Conservation (phyloP, 2,329 filamentous ascomycete genomes). For the Phialophora chinensis region DNA sequence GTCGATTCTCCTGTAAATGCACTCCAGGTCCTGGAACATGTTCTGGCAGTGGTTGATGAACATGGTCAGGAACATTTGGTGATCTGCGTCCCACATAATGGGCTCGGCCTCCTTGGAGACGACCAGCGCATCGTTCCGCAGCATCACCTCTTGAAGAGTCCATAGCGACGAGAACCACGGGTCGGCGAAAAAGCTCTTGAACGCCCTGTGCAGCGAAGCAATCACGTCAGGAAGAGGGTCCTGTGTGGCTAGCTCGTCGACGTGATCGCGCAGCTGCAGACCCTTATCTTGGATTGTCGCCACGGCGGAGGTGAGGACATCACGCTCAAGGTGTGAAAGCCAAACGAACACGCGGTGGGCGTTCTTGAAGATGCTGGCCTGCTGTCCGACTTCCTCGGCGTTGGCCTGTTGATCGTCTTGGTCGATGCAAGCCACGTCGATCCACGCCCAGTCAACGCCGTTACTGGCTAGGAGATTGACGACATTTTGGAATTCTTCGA, state of each 20-base stretch:
- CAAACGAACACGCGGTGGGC: neutral
- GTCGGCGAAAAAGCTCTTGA: neutral
- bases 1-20: no score
- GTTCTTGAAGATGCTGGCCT: neutral
- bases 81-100: no score
- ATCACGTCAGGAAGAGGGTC: neutral
- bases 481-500: neutral
- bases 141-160: neutral
- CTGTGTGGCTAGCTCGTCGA: neutral
- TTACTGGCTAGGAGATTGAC: neutral
- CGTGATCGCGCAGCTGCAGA: neutral
- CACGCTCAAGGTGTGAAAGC: neutral
- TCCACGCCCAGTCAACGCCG: neutral
- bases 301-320: neutral
- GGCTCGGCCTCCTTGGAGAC: no score
- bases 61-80: no score
- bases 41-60: no score
- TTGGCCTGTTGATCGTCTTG: neutral
- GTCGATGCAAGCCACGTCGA: constrained; percentile 1
- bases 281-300: neutral
- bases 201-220: neutral
- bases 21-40: no score
- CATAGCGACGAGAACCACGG: neutral
- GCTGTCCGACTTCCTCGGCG: neutral
- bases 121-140: no score